A percentile compares a stretch with the other conserved stretches of the same genome.
phyloP scores from a whole-genome alignment of 164 flowering plant species.

The Nymphaea thermarum region DNA sequence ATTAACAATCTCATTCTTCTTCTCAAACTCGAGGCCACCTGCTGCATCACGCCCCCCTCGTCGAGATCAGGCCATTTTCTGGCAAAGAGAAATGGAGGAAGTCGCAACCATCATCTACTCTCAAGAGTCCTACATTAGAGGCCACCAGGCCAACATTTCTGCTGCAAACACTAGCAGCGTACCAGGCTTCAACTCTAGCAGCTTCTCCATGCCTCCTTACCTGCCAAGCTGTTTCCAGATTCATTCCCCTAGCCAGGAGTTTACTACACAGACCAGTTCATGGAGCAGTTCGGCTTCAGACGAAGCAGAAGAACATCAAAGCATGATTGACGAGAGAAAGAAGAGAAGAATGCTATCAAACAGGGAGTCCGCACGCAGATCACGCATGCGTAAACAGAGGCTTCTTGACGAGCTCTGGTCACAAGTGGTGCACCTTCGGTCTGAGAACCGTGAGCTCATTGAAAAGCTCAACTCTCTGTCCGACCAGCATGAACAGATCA shows the following conservation, averaged over 20 bases:
- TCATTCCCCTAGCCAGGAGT: neutral
- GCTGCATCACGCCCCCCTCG: neutral
- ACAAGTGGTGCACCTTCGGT: conserved; percentile 63
- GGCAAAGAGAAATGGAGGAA: neutral
- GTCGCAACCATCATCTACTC: neutral
- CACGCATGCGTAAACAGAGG: conserved; percentile 89
- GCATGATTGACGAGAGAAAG: conserved; percentile 65
- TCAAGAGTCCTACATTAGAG: neutral
- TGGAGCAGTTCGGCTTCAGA: conserved; percentile 69
- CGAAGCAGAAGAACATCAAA: conserved; percentile 63
- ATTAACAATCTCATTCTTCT: neutral
- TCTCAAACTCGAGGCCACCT: neutral
- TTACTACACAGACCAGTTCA: neutral
- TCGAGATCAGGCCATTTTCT: neutral
- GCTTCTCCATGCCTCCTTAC: neutral
- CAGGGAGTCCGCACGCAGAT: conserved; percentile 85
- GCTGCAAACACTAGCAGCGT: neutral
- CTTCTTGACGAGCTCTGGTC: conserved; percentile 92
- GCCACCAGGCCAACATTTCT: neutral
- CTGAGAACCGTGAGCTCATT: conserved; percentile 71
- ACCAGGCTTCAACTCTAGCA: neutral
- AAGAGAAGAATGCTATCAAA: conserved; percentile 92
- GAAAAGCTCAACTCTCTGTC: conserved; percentile 59
- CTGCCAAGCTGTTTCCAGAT: neutral
- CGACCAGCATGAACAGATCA: conserved; percentile 48